Base-by-base conservation (phyloP, 148 eudicot species). In the Dianthus caryophyllus region DNA sequence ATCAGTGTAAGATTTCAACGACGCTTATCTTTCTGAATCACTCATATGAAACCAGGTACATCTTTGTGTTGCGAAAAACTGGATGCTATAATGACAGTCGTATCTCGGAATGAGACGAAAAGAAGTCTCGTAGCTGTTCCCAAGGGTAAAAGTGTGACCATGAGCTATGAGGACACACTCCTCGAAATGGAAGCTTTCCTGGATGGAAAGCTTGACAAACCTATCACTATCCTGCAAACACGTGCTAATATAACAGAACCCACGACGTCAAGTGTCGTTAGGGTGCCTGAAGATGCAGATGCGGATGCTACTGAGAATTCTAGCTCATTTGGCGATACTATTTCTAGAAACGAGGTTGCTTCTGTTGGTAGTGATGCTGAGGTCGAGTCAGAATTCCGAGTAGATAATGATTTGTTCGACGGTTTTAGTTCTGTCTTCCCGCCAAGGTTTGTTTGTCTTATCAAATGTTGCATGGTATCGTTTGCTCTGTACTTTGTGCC, bases 221-320 rank as follows among this genome's bases (percentile, higher is more conserved):
- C 71, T 57, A 72, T 21, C 21, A 59, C 38, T 31, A 25, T 47
- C 43, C 75, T 58, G 49, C 76, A 82, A 58, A 72, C 70, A 30
- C 63, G 67, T 73, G 81, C 73, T 39, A 79, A 86, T 72, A 68
- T 76, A 16, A 72, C 78, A 29, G 81, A 79, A 54, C 59, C 68
- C 21, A 41, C 61, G 50, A 70, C 66, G 60, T 68, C 64, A 20
- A 68, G 52, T 69, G 78, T 72, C 54, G 20, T 55, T 30, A 65
- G 67, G 75, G 27, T 66, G 41, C 76, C 68, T 66, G 81, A 76
- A 24, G 66, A 46, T 29, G 80, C 73, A 48, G 91, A 92, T 71
- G 78, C 88, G 12, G 84, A 93, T 73, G 96, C 85, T 74, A 93
- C 98, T 17, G 98, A 93, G 69, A 81, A 87, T 75, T 93, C 98